Evolutionary conservation across 768 basidiomycete genomes (phyloP), one percentile per base, ranked within the genome.

Genomic region (Boletus coccyginus): DNA sequence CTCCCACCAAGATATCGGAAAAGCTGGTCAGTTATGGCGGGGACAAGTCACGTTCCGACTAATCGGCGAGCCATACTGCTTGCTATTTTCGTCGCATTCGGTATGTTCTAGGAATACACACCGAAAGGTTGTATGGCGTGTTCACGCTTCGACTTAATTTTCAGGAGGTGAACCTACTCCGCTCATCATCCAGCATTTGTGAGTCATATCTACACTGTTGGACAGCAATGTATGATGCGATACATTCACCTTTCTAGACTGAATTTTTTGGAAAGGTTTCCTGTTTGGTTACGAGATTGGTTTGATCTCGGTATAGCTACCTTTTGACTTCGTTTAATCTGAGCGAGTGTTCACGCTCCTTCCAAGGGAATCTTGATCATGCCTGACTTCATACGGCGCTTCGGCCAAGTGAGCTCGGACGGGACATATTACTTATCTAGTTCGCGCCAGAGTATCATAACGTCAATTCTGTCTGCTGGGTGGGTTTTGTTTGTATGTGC

Each of bases 381-480:
- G 59, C 60, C 60, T 19, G 53, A 61, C 38, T 61, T 61, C 33
- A 17, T 56, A 29, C 53, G 38, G 21, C 60, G 60, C n/a, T 61
- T 61, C 21, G 59, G 59, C 10, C 29, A 60, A 46, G 52, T 42
- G 40, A 54, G 3, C 42, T 32, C 53, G 46, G 42, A 48, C 36
- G 60, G 59, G 17, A 61, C 59, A 32, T 48, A 61, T 16, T 56
- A 48, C 38, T 21, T 61, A 50, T 61, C 60, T n/a, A 61, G 50
- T 44, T 61, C 60, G 11, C 53, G 59, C 8, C 60, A 61, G 46
- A 61, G 60, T 61, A 48, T 61, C 9, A 61, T 61, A 3, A 61
- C 59, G 13, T 62, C 59, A 9, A 53, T 61, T 12, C n/a, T 61
- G n/a, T 61, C 60, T 36, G 60, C 53, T n/a, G 59, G 59, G 59